Percentiles rank a stretch among this genome's conserved stretches.
These are phyloP conservation scores for Papiliotrema flavescens DNA, from an alignment of 1,284 basidiomycete species.

Conservation along the genomic window DNA sequence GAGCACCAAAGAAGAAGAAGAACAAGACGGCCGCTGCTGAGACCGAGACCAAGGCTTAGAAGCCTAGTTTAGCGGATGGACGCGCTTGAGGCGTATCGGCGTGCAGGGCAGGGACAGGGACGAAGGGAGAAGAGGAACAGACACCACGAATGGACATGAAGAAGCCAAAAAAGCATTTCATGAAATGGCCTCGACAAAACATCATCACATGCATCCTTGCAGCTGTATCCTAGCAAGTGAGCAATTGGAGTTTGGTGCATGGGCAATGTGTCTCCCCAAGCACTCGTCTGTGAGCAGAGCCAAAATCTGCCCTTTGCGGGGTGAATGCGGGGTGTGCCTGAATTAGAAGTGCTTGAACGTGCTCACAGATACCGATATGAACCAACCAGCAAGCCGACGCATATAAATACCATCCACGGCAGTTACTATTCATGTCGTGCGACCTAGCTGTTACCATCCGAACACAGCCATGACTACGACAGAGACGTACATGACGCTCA, in stretches of 20 bases:
- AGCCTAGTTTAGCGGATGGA: not conserved
- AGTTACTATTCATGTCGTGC: not conserved
- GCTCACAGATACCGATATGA: too few relatives aligned
- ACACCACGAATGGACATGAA: not conserved
- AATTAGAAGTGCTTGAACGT: too few relatives aligned
- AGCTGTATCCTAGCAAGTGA: too few relatives aligned
- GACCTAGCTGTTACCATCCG: not conserved
- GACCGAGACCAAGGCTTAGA: conserved; percentile 16
- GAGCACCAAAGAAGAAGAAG: conserved; percentile 88
- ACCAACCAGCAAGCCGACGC: too few relatives aligned
- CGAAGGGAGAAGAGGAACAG: not conserved
- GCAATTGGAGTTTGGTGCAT: too few relatives aligned
- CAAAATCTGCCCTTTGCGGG: too few relatives aligned
- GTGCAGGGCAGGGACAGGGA: not conserved
- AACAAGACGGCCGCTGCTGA: conserved; percentile 65
- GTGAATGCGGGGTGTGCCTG: too few relatives aligned
- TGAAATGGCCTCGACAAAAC: too few relatives aligned
- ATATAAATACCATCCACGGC: not conserved
- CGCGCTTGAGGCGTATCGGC: not conserved
- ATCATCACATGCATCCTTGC: too few relatives aligned
- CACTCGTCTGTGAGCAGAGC: too few relatives aligned
- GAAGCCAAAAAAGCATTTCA: too few relatives aligned
- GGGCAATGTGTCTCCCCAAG: too few relatives aligned
- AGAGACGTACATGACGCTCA: not conserved
- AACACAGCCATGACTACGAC: not conserved